phyloP scores from a whole-genome alignment of 2,329 filamentous ascomycete genomes.

The Curvularia verruculosa region DNA sequence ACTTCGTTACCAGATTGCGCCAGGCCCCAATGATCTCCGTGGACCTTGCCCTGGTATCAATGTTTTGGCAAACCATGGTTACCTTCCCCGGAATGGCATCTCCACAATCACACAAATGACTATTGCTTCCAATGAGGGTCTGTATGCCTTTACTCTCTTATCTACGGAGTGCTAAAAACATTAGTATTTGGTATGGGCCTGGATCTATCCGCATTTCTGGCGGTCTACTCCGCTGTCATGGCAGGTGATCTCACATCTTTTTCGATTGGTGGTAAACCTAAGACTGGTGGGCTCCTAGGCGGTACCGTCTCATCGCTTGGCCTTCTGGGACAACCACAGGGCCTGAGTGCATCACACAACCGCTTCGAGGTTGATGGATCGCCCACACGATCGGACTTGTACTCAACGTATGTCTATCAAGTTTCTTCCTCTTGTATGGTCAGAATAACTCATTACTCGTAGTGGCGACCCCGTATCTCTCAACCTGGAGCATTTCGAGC shows the following conservation, averaged over 20 bases:
- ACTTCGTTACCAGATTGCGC: conserved; percentile 8
- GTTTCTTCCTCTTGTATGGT: background rate
- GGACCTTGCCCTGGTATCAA: conserved; percentile 14
- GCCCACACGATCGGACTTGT: conserved; percentile 17
- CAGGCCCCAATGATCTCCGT: conserved; percentile 14
- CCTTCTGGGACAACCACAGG: conserved; percentile 20
- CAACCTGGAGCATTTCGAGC: conserved; percentile 6
- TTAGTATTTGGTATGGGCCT: conserved; percentile 21
- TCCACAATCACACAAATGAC: conserved; percentile 12
- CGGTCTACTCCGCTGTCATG: conserved; percentile 19
- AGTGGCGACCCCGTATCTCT: conserved; percentile 11
- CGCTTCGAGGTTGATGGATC: conserved; percentile 29
- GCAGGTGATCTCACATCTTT: conserved; percentile 22
- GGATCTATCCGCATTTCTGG: conserved; percentile 23
- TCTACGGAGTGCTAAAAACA: conserved; percentile 17
- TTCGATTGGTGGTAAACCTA: conserved; percentile 22
- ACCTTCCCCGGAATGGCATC: conserved; percentile 11
- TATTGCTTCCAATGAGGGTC: conserved; percentile 11
- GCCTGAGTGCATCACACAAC: conserved; percentile 26
- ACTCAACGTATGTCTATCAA: conserved; percentile 7
- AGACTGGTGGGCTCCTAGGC: conserved; percentile 21
- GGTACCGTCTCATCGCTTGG: conserved; percentile 24
- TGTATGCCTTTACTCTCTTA: background rate
- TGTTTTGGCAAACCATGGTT: conserved; percentile 13
- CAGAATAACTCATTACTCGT: background rate